Evolutionary conservation across 495 filamentous ascomycete genomes (phyloP).

Genomic region (Xylaria longipes): DNA sequence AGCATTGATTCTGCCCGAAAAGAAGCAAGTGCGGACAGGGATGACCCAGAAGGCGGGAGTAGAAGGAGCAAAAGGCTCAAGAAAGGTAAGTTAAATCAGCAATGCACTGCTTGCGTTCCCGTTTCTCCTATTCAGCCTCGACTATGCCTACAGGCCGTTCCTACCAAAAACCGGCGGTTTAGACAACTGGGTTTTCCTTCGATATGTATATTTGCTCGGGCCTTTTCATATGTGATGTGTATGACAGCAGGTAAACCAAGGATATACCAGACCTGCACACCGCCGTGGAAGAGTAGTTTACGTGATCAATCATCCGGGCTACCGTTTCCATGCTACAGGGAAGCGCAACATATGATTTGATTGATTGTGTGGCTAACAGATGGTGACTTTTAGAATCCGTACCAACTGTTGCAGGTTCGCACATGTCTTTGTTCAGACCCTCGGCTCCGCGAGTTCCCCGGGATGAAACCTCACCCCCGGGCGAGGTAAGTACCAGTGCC

Average conservation of each 20-base stretch:
- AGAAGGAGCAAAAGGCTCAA: slow-evolving; percentile 91
- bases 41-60: slow-evolving; percentile 74
- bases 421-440: slow-evolving; percentile 93
- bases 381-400: slow-evolving; percentile 67
- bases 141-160: background rate
- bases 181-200: background rate
- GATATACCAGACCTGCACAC: background rate
- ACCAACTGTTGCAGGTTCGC: slow-evolving; percentile 91
- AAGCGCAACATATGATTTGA: slow-evolving; percentile 25
- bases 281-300: background rate
- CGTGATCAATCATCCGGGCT: background rate
- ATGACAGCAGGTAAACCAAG: background rate
- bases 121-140: background rate
- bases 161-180: background rate
- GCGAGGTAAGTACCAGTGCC: slow-evolving; percentile 67
- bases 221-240: background rate
- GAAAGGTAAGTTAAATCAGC: slow-evolving; percentile 67
- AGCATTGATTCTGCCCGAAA: slow-evolving; percentile 62
- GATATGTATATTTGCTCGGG: background rate
- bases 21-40: slow-evolving; percentile 65
- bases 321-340: background rate
- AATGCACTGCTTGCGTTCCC: background rate
- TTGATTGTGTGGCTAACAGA: slow-evolving; percentile 45
- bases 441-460: slow-evolving; percentile 72
- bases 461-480: slow-evolving; percentile 70